Evolutionary conservation across 176 grass and related monocot genomes (phyloP).

Genomic region (Avena sativa): DNA sequence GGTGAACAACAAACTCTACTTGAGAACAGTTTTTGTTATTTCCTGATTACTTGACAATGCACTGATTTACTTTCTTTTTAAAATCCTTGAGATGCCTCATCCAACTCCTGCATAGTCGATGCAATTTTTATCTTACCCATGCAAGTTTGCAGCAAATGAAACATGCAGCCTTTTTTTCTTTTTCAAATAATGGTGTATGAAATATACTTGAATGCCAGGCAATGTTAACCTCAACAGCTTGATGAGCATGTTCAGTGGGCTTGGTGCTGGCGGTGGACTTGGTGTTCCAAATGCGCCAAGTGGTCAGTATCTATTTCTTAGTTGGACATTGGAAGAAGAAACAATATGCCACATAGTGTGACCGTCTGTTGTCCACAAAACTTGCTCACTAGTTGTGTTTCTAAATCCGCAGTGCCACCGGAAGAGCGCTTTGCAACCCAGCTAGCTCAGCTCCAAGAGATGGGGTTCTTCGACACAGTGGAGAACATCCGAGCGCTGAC

Average conservation of each 20-base stretch:
- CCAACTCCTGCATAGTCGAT: not conserved
- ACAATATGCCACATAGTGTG: not conserved
- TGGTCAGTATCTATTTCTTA: slow-evolving; percentile 43
- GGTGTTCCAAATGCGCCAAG: slow-evolving; percentile 44
- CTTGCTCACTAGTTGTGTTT: not conserved
- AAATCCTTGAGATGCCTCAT: not conserved
- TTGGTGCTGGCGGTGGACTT: slow-evolving; percentile 63
- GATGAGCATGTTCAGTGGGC: slow-evolving; percentile 77
- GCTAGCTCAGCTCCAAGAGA: slow-evolving; percentile 76
- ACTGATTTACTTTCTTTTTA: not conserved
- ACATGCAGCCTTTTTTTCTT: no score
- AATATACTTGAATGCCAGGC: slow-evolving; percentile 48
- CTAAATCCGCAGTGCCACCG: slow-evolving; percentile 52
- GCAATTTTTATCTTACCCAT: not conserved
- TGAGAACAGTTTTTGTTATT: not conserved
- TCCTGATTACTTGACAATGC: not conserved
- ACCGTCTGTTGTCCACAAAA: not conserved
- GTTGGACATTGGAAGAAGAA: not conserved
- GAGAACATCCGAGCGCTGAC: slow-evolving; percentile 76
- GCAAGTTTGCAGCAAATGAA: not conserved
- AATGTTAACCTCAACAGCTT: slow-evolving; percentile 66
- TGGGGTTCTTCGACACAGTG: slow-evolving; percentile 78
- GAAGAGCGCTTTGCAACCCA: slow-evolving; percentile 77
- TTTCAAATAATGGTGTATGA: not conserved
- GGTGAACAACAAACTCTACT: not conserved